Evolutionary conservation across 352 stramenopile genomes (phyloP), one percentile per base, ranked within the genome.

Genomic region (Globisporangium ultimum): DNA sequence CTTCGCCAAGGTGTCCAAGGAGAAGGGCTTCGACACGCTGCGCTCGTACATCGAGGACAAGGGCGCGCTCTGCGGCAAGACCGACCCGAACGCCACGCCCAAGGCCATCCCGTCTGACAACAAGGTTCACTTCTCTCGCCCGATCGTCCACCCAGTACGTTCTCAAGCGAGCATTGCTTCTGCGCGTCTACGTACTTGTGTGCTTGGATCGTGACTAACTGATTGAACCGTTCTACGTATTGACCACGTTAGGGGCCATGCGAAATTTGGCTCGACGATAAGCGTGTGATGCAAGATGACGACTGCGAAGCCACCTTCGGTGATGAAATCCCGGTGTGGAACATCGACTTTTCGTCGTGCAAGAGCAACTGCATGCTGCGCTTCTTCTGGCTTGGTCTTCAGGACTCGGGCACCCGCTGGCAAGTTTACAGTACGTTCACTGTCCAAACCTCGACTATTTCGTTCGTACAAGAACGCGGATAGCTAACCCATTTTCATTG

Each of bases 241-340:
- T 2, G 24, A 32, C 5, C 24, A 32, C 5, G 67, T 4, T 28
- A 77, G 58, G 74, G 71, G 10, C 68, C 74, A 3, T 84, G 71
- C 15, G 69, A 80, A 18, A 48, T 84, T n/a, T 80, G 75, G 61
- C 46, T 82, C 20, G 70, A 79, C 49, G 64, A 77, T 61, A 80
- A 58, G 22, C 64, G 66, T 42, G 69, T 76, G 7, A 49, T 76
- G 3, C 61, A 68, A 28, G 62, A 67, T 24, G 66, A 80, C 32
- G 58, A 83, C 61, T 83, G 71, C 21, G 66, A 74, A 36, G 12
- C 62, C 36, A 63, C 55, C 2, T 40, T 32, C 8, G 43, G 60
- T 9, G 60, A 56, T 47, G 64, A 64, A 0, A 57, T 69, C 7
- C 60, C 76, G 55, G 21, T 80, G 24, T 32, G 24, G 24, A 32